These are phyloP conservation scores for Posidonia oceanica DNA, from an alignment of 116 monocot species.

Conservation along the genomic window DNA sequence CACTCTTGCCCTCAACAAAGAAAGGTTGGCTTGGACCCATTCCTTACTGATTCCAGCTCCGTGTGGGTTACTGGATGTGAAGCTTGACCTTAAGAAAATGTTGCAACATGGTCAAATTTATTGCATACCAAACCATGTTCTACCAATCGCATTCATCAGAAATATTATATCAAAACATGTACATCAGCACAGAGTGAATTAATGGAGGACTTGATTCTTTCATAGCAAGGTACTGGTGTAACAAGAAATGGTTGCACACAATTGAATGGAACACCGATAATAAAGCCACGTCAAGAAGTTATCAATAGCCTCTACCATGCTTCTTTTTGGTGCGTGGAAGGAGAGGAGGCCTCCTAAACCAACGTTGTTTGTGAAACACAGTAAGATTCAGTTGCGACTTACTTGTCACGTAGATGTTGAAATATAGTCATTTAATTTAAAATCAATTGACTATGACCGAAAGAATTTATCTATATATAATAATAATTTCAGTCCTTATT, in stretches of 20 bases:
- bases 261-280: no score
- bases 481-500: no score
- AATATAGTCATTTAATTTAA: no score
- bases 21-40: not conserved
- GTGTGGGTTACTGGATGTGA: not conserved
- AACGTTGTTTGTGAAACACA: no score
- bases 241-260: not conserved
- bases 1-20: not conserved
- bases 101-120: not conserved
- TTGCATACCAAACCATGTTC: slow-evolving; percentile 1
- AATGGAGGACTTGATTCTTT: not conserved
- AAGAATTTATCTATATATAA: no score
- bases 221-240: not conserved
- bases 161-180: not conserved
- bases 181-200: not conserved
- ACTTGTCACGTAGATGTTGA: no score
- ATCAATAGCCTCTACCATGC: no score
- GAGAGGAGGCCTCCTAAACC: no score
- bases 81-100: not conserved
- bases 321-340: no score
- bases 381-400: no score
- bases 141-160: not conserved
- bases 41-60: not conserved
- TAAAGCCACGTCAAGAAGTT: no score
- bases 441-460: no score